Percentiles rank a stretch among this genome's conserved stretches.
Evolutionary conservation across 768 basidiomycete species (phyloP).

Genomic region (Suillus clintonianus): DNA sequence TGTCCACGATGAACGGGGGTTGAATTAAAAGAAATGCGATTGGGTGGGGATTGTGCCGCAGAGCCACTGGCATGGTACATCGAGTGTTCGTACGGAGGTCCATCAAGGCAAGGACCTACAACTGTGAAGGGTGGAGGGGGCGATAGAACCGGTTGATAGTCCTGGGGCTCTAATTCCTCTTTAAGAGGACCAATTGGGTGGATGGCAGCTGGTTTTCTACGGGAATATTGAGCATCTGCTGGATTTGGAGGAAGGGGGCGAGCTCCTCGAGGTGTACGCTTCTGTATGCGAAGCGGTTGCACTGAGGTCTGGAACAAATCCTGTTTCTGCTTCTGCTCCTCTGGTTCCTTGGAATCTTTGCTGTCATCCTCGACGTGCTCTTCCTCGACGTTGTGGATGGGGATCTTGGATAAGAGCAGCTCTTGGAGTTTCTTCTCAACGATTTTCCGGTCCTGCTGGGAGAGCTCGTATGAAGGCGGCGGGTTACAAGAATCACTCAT

Average conservation of each 20-base stretch:
- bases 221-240: neutral
- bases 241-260: conserved; percentile 32
- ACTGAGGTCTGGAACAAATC: neutral
- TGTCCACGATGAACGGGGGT: conserved; percentile 12
- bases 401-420: conserved; percentile 13
- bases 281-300: conserved; percentile 12
- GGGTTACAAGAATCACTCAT: conserved; percentile 31
- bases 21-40: conserved; percentile 22
- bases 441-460: conserved; percentile 50
- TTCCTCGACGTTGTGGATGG: conserved; percentile 11
- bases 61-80: conserved; percentile 23
- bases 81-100: conserved; percentile 35
- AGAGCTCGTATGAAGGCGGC: conserved; percentile 44
- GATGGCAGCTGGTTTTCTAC: neutral
- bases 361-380: conserved; percentile 21
- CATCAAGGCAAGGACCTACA: conserved; percentile 36
- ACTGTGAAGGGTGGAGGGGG: conserved; percentile 38
- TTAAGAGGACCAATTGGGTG: conserved; percentile 10
- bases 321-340: conserved; percentile 10
- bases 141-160: conserved; percentile 15
- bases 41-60: conserved; percentile 18
- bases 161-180: neutral
- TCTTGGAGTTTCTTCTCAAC: conserved; percentile 22
- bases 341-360: conserved; percentile 9
- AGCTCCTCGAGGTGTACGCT: conserved; percentile 8